These are phyloP conservation scores for Macaranga tanarius DNA, from an alignment of 441 rosid species.

Conservation along the genomic window DNA sequence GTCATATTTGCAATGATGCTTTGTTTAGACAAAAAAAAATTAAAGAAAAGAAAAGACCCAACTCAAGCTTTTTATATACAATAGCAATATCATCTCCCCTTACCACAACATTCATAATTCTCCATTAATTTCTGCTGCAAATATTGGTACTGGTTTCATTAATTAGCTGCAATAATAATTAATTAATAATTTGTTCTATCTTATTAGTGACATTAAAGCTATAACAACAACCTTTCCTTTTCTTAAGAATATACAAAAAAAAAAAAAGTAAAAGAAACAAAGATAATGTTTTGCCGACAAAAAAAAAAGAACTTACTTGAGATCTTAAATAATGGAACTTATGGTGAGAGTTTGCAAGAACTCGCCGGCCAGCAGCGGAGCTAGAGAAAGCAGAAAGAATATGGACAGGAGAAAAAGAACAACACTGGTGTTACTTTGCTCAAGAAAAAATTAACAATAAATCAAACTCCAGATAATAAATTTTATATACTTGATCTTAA, in stretches of 20 bases:
- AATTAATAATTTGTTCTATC: no score
- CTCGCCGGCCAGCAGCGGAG: background rate
- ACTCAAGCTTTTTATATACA: no score
- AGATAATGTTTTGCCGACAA: background rate
- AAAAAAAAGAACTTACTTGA: background rate
- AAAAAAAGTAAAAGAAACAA: background rate
- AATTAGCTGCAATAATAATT: no score
- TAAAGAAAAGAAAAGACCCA: no score
- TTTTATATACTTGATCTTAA: background rate
- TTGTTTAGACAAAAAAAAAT: slow-evolving; percentile 5
- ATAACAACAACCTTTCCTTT: background rate
- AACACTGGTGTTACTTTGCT: background rate
- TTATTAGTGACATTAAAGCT: no score
- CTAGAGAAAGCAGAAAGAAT: background rate
- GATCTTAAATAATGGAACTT: no score
- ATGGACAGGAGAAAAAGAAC: background rate
- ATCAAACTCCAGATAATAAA: no score
- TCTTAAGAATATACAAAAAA: no score
- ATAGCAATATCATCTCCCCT: background rate
- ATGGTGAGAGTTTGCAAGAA: background rate
- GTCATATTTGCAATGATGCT: slow-evolving; percentile 14
- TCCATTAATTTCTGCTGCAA: no score
- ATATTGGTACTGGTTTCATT: no score
- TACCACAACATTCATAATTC: background rate
- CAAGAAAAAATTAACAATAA: background rate